Percentiles rank a stretch among this genome's conserved stretches.
Evolutionary conservation across 352 stramenopile species (phyloP).

Genomic region (Pythium brachiatum): DNA sequence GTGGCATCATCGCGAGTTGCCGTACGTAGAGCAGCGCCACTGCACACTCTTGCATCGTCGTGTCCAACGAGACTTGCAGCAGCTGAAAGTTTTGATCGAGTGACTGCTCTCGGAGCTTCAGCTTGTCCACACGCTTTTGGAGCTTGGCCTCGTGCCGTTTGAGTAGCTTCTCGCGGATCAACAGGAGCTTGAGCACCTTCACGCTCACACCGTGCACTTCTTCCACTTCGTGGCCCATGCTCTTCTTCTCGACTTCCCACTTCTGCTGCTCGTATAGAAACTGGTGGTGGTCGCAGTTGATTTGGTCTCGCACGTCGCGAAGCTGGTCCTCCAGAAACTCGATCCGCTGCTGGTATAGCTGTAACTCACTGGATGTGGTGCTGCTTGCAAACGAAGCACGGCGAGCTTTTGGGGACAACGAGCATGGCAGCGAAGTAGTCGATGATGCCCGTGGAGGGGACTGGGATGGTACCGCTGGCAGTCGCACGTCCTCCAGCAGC

Average conservation of each 20-base stretch:
- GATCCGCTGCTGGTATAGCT: conserved; percentile 45
- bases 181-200: conserved; percentile 63
- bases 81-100: conserved; percentile 5
- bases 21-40: conserved; percentile 50
- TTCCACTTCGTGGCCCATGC: conserved; percentile 45
- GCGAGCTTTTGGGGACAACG: neutral
- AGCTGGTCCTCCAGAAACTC: conserved; percentile 45
- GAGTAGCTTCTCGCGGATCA: conserved; percentile 64
- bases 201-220: conserved; percentile 59
- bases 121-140: conserved; percentile 16
- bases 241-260: conserved; percentile 52
- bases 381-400: conserved; percentile 12
- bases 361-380: conserved; percentile 12
- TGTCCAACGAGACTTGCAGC: conserved; percentile 19
- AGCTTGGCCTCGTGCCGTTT: conserved; percentile 46
- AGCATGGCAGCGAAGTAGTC: neutral
- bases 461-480: neutral
- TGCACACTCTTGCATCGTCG: conserved; percentile 46
- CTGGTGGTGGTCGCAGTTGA: conserved; percentile 61
- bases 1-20: conserved; percentile 29
- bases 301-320: conserved; percentile 48
- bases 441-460: neutral
- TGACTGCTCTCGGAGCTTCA: conserved; percentile 19
- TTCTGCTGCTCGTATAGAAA: conserved; percentile 63
- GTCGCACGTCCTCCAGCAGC: conserved; percentile 37